These are phyloP conservation scores for Lumnitzera littorea DNA, from an alignment of 345 rosid genomes.

Conservation along the genomic window DNA sequence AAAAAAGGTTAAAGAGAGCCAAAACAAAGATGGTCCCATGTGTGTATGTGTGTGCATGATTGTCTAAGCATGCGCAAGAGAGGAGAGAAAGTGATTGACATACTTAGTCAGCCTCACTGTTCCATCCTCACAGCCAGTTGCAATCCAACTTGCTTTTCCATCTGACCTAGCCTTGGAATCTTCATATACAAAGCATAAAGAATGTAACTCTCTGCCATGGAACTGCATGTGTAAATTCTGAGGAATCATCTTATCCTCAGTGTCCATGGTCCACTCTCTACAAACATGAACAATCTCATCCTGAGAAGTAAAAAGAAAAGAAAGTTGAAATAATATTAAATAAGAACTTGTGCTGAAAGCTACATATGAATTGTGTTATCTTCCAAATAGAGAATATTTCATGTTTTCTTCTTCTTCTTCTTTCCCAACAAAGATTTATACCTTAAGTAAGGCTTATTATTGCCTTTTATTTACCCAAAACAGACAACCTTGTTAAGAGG, in stretches of 20 bases:
- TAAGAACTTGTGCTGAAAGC: no score
- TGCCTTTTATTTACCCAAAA: no score
- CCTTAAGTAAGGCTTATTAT: no score
- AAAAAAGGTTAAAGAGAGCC: no score
- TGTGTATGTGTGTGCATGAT: no score
- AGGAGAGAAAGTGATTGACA: slow-evolving; percentile 9
- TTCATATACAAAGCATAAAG: slow-evolving; percentile 65
- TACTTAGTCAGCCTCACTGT: slow-evolving; percentile 94
- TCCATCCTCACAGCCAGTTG: slow-evolving; percentile 98
- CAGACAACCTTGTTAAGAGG: no score
- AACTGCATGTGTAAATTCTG: slow-evolving; percentile 72
- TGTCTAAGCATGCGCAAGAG: no score
- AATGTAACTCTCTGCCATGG: slow-evolving; percentile 95
- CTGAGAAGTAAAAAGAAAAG: slow-evolving; percentile 22
- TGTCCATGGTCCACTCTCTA: slow-evolving; percentile 48
- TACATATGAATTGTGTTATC: neutral
- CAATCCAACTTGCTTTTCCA: slow-evolving; percentile 65
- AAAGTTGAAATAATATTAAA: neutral
- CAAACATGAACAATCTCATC: slow-evolving; percentile 78
- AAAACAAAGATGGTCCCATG: no score
- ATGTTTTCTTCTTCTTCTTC: neutral
- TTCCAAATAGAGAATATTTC: neutral
- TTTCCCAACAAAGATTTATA: no score
- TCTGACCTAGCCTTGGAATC: slow-evolving; percentile 24
- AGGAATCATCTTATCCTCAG: slow-evolving; percentile 48